Conservation (phyloP, 768 basidiomycete genomes). For the Tylopilus felleus region DNA sequence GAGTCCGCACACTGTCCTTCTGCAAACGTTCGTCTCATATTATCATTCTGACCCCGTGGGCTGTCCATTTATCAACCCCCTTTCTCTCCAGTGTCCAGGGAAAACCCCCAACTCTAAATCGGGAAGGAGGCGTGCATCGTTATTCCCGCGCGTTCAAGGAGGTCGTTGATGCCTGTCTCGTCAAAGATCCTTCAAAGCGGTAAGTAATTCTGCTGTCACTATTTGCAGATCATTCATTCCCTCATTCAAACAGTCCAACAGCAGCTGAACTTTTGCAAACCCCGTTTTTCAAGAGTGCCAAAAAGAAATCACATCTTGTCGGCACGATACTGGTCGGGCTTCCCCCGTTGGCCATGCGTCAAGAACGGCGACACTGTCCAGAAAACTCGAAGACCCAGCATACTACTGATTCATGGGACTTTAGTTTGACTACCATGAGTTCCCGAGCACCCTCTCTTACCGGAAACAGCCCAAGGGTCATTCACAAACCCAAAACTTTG, state of each 20-base stretch:
- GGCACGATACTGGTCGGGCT: slow-evolving; percentile 69
- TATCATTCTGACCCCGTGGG: background rate
- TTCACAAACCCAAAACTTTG: slow-evolving; percentile 1
- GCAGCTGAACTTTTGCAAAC: slow-evolving; percentile 74
- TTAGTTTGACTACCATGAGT: slow-evolving; percentile 45
- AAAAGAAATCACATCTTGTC: slow-evolving; percentile 77
- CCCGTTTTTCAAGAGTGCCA: slow-evolving; percentile 75
- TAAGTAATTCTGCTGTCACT: slow-evolving; percentile 23
- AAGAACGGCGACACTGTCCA: slow-evolving; percentile 57
- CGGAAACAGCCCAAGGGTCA: slow-evolving; percentile 3
- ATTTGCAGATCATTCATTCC: background rate
- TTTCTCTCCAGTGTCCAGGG: slow-evolving; percentile 57
- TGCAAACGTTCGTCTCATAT: slow-evolving; percentile 57
- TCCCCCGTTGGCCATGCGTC: slow-evolving; percentile 68
- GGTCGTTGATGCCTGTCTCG: slow-evolving; percentile 75
- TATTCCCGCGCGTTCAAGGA: slow-evolving; percentile 84
- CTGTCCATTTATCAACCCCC: background rate
- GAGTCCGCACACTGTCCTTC: slow-evolving; percentile 66
- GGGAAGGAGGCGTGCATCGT: slow-evolving; percentile 64
- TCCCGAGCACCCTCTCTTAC: slow-evolving; percentile 27
- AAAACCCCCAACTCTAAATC: slow-evolving; percentile 72
- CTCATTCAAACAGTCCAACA: slow-evolving; percentile 53
- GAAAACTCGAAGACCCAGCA: slow-evolving; percentile 37
- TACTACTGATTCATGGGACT: slow-evolving; percentile 83
- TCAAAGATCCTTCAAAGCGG: slow-evolving; percentile 82